Conservation (phyloP, 768 basidiomycete genomes). For the Leccinum obscurum region DNA sequence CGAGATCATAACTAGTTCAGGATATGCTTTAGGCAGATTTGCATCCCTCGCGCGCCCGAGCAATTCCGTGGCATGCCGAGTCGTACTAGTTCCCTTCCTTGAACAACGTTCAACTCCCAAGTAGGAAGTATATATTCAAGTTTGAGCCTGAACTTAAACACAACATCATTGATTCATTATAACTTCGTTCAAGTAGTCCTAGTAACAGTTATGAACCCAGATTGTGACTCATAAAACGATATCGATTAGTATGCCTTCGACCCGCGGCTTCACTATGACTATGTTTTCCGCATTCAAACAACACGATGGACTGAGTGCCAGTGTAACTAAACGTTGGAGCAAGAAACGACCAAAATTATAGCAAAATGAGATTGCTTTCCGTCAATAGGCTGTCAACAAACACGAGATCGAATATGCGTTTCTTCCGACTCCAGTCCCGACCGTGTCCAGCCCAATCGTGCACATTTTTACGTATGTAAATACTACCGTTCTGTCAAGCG, state of each 20-base stretch:
- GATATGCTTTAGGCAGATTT: not conserved
- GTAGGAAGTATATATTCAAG: conserved; percentile 1
- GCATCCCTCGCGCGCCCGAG: not conserved
- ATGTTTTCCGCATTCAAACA: conserved; percentile 7
- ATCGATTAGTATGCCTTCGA: conserved; percentile 2
- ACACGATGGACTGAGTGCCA: conserved; percentile 1
- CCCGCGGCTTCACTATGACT: conserved; percentile 1
- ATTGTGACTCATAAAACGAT: not conserved
- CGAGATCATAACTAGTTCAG: conserved; percentile 4
- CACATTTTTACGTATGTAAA: too few species aligned
- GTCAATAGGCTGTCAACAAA: not conserved
- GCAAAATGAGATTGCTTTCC: conserved; percentile 9
- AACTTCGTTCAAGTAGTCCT: too few species aligned
- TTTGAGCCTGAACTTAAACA: too few species aligned
- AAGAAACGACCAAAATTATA: not conserved
- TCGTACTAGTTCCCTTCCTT: not conserved
- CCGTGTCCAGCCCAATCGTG: too few species aligned
- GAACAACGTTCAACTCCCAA: not conserved
- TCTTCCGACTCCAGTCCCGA: too few species aligned
- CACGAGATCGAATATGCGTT: not conserved
- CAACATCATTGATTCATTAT: too few species aligned
- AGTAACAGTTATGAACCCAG: not conserved
- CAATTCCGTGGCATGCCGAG: not conserved
- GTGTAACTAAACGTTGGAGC: not conserved
- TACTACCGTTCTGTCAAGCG: too few species aligned